A percentile compares a stretch with the other conserved stretches of the same genome.
These are phyloP conservation scores for Colletotrichum filicis DNA, from an alignment of 2,329 filamentous ascomycete species.

Conservation along the genomic window DNA sequence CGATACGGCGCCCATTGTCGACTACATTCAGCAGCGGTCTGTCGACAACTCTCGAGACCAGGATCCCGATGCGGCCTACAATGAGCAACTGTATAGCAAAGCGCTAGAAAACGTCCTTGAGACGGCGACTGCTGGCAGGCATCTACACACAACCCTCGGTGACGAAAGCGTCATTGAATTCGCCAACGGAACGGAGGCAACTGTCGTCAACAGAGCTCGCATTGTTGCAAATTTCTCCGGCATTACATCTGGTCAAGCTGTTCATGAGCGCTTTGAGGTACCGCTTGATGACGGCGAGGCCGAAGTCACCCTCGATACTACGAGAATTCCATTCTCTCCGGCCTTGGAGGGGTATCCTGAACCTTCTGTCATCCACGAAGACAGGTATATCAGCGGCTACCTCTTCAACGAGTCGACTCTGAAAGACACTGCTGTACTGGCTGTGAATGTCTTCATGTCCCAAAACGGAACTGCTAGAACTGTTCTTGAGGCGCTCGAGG, in stretches of 20 bases:
- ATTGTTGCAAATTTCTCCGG: conserved; percentile 24
- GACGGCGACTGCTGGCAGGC: neutral
- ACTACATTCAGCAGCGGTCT: conserved; percentile 32
- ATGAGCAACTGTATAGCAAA: conserved; percentile 28
- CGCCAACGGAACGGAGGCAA: conserved; percentile 26
- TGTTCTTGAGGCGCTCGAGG: neutral
- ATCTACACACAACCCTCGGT: conserved; percentile 14
- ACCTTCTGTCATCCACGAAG: conserved; percentile 20
- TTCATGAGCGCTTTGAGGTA: conserved; percentile 32
- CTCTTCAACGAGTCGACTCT: neutral
- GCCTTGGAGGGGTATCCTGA: conserved; percentile 20
- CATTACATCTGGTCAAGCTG: conserved; percentile 19
- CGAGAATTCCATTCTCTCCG: neutral
- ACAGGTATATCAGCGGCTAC: conserved; percentile 32
- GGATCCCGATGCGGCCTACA: conserved; percentile 37
- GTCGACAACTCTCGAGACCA: conserved; percentile 32
- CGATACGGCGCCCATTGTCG: conserved; percentile 11
- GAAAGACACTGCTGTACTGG: conserved; percentile 29
- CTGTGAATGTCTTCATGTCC: conserved; percentile 24
- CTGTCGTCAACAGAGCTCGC: conserved; percentile 23
- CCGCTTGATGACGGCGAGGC: neutral
- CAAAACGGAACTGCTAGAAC: neutral
- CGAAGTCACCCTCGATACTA: neutral
- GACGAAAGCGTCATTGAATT: conserved; percentile 34
- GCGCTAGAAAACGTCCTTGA: conserved; percentile 15